phyloP scores from a whole-genome alignment of 306 rosid genomes.

The Senna tora region DNA sequence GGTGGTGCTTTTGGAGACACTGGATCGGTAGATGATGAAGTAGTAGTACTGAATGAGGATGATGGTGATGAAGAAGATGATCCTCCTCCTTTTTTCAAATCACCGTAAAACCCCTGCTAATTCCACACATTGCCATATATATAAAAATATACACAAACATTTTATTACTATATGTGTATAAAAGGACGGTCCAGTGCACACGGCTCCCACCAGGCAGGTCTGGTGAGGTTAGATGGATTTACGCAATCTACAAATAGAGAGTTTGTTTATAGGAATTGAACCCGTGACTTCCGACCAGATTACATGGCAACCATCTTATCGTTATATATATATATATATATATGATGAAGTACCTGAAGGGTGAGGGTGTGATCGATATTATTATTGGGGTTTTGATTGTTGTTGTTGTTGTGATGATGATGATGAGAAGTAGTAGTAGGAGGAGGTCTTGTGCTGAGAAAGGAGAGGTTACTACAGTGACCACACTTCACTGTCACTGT shows the following conservation, averaged over 20 bases:
- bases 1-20: conserved; percentile 81
- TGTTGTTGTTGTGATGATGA: not conserved
- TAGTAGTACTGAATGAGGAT: conserved; percentile 44
- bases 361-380: conserved; percentile 61
- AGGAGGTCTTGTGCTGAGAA: conserved; percentile 85
- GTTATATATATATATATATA: not conserved
- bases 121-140: not conserved
- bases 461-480: conserved; percentile 93
- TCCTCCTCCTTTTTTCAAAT: conserved; percentile 58
- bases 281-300: no score
- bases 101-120: conserved; percentile 68
- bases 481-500: conserved; percentile 99
- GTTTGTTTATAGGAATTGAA: no score
- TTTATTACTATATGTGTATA: no score
- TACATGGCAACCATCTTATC: no score
- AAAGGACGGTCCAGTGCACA: no score
- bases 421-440: conserved; percentile 2
- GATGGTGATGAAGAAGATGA: conserved; percentile 61
- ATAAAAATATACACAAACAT: no score
- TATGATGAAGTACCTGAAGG: conserved; percentile 58
- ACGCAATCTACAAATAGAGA: no score
- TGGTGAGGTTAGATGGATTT: no score
- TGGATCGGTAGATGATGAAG: conserved; percentile 55
- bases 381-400: conserved; percentile 13
- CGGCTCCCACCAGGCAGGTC: no score